Evolutionary conservation across 805 yeast genomes (phyloP).

Genomic region (Geotrichum ghanense): DNA sequence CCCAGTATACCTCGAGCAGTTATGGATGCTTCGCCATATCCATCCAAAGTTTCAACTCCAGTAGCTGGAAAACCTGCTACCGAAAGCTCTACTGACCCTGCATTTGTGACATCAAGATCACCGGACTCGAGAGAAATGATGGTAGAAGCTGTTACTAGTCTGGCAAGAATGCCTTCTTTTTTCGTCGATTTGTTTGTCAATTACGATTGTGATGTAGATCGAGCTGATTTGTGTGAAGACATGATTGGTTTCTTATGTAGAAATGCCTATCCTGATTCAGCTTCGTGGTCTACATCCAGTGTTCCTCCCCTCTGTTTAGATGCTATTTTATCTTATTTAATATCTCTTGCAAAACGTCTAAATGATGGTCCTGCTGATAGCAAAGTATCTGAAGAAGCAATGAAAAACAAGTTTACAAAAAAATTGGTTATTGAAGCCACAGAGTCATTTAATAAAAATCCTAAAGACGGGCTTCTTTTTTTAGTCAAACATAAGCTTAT

Average conservation of each 20-base stretch:
- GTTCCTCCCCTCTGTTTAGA: slow-evolving; percentile 93
- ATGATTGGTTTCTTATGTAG: slow-evolving; percentile 62
- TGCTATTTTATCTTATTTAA: slow-evolving; percentile 63
- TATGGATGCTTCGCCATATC: slow-evolving; percentile 37
- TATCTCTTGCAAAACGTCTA: slow-evolving; percentile 41
- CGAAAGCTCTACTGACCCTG: slow-evolving; percentile 9
- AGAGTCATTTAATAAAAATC: slow-evolving; percentile 63
- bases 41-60: slow-evolving; percentile 15
- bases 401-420: slow-evolving; percentile 31
- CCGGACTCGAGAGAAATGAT: slow-evolving; percentile 56
- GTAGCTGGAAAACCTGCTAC: slow-evolving; percentile 10
- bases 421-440: slow-evolving; percentile 70
- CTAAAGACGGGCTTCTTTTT: slow-evolving; percentile 59
- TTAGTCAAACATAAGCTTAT: slow-evolving; percentile 60
- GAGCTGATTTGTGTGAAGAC: slow-evolving; percentile 62
- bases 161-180: slow-evolving; percentile 54
- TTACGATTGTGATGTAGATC: slow-evolving; percentile 85
- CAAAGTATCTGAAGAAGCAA: slow-evolving; percentile 7
- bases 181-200: slow-evolving; percentile 68
- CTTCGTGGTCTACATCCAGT: slow-evolving; percentile 62
- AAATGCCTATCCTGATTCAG: slow-evolving; percentile 77
- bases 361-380: slow-evolving; percentile 15
- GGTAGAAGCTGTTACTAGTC: slow-evolving; percentile 65
- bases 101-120: slow-evolving; percentile 10
- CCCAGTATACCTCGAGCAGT: slow-evolving; percentile 39